A percentile compares a stretch with the other conserved stretches of the same genome.
phyloP scores from a whole-genome alignment of 2,329 filamentous ascomycete species.

The Aspergillus thermomutatus region DNA sequence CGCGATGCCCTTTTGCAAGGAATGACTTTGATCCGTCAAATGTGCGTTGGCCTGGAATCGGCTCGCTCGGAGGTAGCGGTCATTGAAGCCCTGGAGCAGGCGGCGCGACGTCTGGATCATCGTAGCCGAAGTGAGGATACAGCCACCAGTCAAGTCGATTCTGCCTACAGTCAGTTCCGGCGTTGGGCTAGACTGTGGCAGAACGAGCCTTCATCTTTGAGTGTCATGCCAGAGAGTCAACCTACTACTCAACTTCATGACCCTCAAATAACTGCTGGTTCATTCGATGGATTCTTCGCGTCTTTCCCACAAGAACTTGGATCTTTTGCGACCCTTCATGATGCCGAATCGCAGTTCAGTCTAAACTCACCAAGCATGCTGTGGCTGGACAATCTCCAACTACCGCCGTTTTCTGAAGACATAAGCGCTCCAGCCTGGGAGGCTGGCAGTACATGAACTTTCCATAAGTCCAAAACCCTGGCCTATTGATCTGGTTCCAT shows the following conservation, averaged over 20 bases:
- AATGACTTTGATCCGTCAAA: conserved; percentile 45
- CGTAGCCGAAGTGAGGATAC: conserved; percentile 21
- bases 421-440: too few relatives aligned
- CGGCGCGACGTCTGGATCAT: conserved; percentile 37
- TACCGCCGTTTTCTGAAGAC: too few relatives aligned
- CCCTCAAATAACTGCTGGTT: neutral
- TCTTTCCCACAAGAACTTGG: conserved; percentile 14
- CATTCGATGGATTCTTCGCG: conserved; percentile 18
- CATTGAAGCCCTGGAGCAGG: conserved; percentile 47
- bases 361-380: too few relatives aligned
- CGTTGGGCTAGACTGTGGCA: conserved; percentile 44
- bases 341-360: too few relatives aligned
- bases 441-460: too few relatives aligned
- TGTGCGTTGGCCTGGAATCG: conserved; percentile 46
- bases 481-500: too few relatives aligned
- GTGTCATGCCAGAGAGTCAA: conserved; percentile 3
- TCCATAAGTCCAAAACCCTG: too few relatives aligned
- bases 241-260: too few relatives aligned
- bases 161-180: conserved; percentile 44
- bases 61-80: conserved; percentile 46
- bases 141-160: conserved; percentile 24
- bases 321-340: conserved; percentile 8
- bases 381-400: too few relatives aligned
- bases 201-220: conserved; percentile 9
- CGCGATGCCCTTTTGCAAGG: conserved; percentile 42